Evolutionary conservation across 2,329 filamentous ascomycete genomes (phyloP), one percentile per base, ranked within the genome.

Genomic region (Cladosporium cucumerinum): DNA sequence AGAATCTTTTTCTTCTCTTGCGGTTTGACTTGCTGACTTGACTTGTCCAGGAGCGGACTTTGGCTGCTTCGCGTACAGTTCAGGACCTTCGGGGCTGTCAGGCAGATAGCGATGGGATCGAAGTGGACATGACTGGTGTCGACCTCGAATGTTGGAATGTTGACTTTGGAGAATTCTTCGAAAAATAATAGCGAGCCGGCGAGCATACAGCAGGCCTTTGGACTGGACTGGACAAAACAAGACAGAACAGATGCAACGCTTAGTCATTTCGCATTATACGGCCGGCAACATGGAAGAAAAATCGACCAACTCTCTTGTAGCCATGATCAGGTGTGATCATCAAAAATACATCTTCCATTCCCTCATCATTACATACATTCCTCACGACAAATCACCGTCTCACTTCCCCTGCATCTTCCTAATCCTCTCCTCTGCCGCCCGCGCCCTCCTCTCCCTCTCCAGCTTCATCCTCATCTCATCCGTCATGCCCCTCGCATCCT

Each of bases 381-480:
- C n/a, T n/a, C n/a, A n/a, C n/a, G n/a, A n/a, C n/a, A n/a, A n/a
- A n/a, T n/a, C n/a, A n/a, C n/a, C n/a, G n/a, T n/a, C n/a, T n/a
- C n/a, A n/a, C n/a, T 62, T 62, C 32, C 60, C 60, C 60, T 62
- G 54, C 62, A 64, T 59, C 55, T 64, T 64, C 78, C 85, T 87
- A 66, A 97, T 84, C 74, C 94, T 87, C 80, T 94, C 93, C 78
- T 98, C 95, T 0, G 93, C 94, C 10, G 95, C 95, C 72, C 94
- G 87, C 4, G 95, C 95, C 73, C 94, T 89, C 71, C 93, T 84
- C 79, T 99, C 95, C 70, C 95, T 83, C 77, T 98, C 95, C 62
- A 98, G 78, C 75, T 86, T 87, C 85, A 88, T 86, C 75, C 88
- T 86, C 86, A 95, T 93, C 79, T 98, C 94, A 0, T 92, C 88